phyloP scores from a whole-genome alignment of 768 basidiomycete genomes.

The Tulasnella sp. region DNA sequence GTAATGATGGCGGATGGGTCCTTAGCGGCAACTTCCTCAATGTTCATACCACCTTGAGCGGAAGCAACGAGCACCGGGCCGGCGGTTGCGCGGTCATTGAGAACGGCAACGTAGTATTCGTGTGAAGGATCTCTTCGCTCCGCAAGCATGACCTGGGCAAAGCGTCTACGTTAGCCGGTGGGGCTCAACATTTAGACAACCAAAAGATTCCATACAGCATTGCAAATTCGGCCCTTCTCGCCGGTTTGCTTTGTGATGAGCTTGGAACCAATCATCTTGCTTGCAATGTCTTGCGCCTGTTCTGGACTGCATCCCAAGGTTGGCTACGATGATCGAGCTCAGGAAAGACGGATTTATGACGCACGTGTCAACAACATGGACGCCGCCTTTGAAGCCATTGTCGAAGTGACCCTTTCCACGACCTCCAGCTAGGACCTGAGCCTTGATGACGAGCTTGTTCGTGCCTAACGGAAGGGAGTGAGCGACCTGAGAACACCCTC shows the following conservation, averaged over 20 bases:
- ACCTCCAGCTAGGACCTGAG: constrained; percentile 97
- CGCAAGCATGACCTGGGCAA: constrained; percentile 86
- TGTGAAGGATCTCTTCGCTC: constrained; percentile 90
- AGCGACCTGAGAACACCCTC: background rate
- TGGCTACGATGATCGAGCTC: background rate
- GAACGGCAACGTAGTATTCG: constrained; percentile 96
- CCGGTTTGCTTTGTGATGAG: constrained; percentile 99
- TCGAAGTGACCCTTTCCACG: constrained; percentile 97
- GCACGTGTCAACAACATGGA: constrained; percentile 87
- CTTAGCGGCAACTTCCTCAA: constrained; percentile 97
- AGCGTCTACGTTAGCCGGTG: background rate
- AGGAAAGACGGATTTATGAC: constrained; percentile 29
- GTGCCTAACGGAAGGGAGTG: constrained; percentile 48
- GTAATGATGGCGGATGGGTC: constrained; percentile 95
- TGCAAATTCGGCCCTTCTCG: constrained; percentile 85
- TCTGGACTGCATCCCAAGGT: constrained; percentile 56
- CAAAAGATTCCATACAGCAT: constrained; percentile 56
- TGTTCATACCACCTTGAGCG: constrained; percentile 97
- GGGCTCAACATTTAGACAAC: background rate
- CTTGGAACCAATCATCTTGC: constrained; percentile 89
- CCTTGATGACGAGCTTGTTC: constrained; percentile 89
- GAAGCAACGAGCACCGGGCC: constrained; percentile 93
- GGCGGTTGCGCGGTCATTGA: constrained; percentile 88
- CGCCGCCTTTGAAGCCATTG: constrained; percentile 95
- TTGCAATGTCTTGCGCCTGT: constrained; percentile 81